These are phyloP conservation scores for Colletotrichum australisinense DNA, from an alignment of 2,329 filamentous ascomycete genomes.

Conservation along the genomic window DNA sequence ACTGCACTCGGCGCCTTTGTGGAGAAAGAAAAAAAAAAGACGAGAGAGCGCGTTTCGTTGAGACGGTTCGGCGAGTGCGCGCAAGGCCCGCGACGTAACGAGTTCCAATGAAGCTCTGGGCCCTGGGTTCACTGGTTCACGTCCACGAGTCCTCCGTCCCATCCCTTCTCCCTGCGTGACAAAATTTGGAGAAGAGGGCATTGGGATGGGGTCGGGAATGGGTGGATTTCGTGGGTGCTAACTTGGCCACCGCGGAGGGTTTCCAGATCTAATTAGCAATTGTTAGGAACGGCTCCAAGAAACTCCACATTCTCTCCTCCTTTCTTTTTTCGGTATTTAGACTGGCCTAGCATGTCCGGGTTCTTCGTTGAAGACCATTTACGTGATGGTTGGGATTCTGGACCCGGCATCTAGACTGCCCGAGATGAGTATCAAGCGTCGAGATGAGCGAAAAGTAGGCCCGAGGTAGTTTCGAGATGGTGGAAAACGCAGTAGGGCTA, in stretches of 20 bases:
- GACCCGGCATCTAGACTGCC: slow-evolving; percentile 22
- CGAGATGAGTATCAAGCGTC: slow-evolving; percentile 5
- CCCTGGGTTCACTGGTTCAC: not conserved
- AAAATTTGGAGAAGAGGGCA: not conserved
- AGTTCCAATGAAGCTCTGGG: slow-evolving; percentile 25
- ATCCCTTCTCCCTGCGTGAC: not conserved
- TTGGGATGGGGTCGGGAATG: not conserved
- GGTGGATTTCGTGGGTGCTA: not conserved
- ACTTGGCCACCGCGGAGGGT: not conserved
- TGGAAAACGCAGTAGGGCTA: not conserved
- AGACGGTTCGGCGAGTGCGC: not conserved
- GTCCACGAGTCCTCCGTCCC: not conserved
- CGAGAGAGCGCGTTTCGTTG: not conserved
- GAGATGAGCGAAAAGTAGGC: not conserved
- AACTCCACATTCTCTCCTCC: not conserved
- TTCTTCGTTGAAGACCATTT: not conserved
- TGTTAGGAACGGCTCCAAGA: not conserved
- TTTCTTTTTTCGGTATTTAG: not conserved
- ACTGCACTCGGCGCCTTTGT: slow-evolving; percentile 29
- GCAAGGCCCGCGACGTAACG: slow-evolving; percentile 3
- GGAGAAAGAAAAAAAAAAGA: not conserved
- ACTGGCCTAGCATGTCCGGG: not conserved
- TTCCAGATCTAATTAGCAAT: not conserved
- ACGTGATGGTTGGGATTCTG: not conserved
- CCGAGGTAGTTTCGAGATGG: slow-evolving; percentile 27